Evolutionary conservation across 768 basidiomycete genomes (phyloP), one percentile per base, ranked within the genome.

Genomic region (Hortiboletus campestris): DNA sequence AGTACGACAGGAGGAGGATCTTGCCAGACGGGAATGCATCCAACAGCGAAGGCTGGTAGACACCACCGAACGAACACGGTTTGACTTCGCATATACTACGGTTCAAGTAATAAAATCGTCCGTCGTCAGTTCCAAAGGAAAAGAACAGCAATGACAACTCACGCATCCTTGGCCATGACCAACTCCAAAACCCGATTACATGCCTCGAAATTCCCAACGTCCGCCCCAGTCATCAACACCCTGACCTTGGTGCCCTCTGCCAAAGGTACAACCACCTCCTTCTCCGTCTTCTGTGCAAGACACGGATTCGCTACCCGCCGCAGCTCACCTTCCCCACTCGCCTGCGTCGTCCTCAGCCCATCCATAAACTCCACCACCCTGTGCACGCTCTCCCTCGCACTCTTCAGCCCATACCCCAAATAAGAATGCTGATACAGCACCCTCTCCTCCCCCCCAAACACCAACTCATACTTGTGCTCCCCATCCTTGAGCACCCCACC

Each of bases 381-480:
- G 68, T 99, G 94, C 13, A 97, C 89, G 67, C 87, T 85, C 71
- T 80, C 76, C 59, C 96, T 72, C 25, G 93, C 94, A 25, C 81
- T 79, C 93, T 94, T 98, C 32, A 98, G 78, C 12, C 97, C 97
- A 73, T 95, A 99, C 6, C 95, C 97, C 53, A 98, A 80, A 74
- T 98, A 97, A 52, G 96, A 98, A 67, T 99, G 96, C 75, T 98
- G 97, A 73, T 98, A 98, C 59, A 98, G 72, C 58, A 85, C 83
- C 69, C 89, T 84, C 49, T 74, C 79, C 62, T 73, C 75, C 17
- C 87, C 90, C 4, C 83, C 88, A 65, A 95, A 94, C 35, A 70
- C 75, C 46, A 98, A 78, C 46, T 84, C 84, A 72, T 94, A 97
- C 74, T 90, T 91, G 76, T 98, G 96, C 51, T 97, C 95, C 43